phyloP scores from a whole-genome alignment of 441 rosid genomes.

The Aquilaria agallochum region DNA sequence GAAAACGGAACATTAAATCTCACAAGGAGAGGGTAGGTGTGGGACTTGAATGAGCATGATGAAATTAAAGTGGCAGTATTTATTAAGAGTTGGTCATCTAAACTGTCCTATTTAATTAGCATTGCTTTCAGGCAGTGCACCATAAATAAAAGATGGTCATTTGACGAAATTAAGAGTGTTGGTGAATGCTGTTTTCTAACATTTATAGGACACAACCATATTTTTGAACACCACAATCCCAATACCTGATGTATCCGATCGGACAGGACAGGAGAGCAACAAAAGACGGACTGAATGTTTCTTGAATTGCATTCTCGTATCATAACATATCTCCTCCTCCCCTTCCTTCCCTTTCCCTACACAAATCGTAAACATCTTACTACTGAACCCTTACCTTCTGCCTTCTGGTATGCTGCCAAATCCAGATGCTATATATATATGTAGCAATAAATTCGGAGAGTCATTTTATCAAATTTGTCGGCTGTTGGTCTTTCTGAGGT shows the following conservation, averaged over 20 bases:
- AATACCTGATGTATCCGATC: neutral
- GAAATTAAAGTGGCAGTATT: conserved; percentile 29
- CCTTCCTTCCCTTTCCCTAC: no score
- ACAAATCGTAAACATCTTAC: no score
- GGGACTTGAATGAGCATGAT: conserved; percentile 23
- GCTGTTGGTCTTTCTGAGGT: no score
- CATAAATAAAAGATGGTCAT: conserved; percentile 22
- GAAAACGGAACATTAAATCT: conserved; percentile 12
- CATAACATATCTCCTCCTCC: no score
- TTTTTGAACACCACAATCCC: conserved; percentile 16
- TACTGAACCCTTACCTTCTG: no score
- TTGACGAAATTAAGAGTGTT: conserved; percentile 22
- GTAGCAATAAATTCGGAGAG: no score
- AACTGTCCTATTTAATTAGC: conserved; percentile 28
- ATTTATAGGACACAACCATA: conserved; percentile 45
- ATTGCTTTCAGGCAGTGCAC: conserved; percentile 16
- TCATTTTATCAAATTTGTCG: no score
- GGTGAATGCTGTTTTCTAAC: conserved; percentile 50
- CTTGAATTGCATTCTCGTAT: no score
- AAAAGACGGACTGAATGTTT: neutral
- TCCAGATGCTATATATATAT: no score
- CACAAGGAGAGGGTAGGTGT: conserved; percentile 22
- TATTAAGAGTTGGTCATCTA: conserved; percentile 40
- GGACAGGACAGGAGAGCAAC: conserved; percentile 1
- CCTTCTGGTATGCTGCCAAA: no score